Evolutionary conservation across 2,329 filamentous ascomycete genomes (phyloP).

Genomic region (Aspergillus sp.): DNA sequence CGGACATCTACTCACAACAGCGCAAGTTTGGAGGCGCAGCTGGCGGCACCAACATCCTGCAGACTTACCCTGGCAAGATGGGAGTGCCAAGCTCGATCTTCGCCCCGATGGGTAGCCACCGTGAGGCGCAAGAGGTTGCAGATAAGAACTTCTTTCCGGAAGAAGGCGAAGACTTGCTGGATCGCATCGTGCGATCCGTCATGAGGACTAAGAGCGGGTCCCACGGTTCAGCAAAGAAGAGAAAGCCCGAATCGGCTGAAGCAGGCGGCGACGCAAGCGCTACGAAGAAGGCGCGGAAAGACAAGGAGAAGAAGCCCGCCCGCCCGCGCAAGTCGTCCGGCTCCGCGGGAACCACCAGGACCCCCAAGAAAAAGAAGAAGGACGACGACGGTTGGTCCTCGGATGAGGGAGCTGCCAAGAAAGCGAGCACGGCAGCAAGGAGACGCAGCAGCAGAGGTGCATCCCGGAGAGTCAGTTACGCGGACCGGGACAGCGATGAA

Average conservation of each 20-base stretch:
- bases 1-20: slow-evolving; percentile 78
- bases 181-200: slow-evolving; percentile 69
- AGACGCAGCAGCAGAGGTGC: slow-evolving; percentile 44
- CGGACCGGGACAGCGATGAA: slow-evolving; percentile 48
- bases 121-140: slow-evolving; percentile 79
- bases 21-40: slow-evolving; percentile 46
- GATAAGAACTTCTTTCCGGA: slow-evolving; percentile 82
- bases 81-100: slow-evolving; percentile 80
- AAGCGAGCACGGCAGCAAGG: slow-evolving; percentile 30
- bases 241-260: slow-evolving; percentile 42
- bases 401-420: slow-evolving; percentile 44
- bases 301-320: slow-evolving; percentile 35
- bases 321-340: slow-evolving; percentile 39
- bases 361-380: slow-evolving; percentile 40
- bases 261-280: slow-evolving; percentile 26
- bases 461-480: slow-evolving; percentile 44
- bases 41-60: slow-evolving; percentile 60
- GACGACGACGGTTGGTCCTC: slow-evolving; percentile 45
- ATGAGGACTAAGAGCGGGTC: slow-evolving; percentile 61
- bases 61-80: slow-evolving; percentile 78
- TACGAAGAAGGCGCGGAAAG: slow-evolving; percentile 37
- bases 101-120: slow-evolving; percentile 71
- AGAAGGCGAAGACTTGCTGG: slow-evolving; percentile 72
- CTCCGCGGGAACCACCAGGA: slow-evolving; percentile 32
- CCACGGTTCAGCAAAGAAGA: slow-evolving; percentile 39